These are phyloP conservation scores for Lentinula aciculospora DNA, from an alignment of 768 basidiomycete species.

Conservation along the genomic window DNA sequence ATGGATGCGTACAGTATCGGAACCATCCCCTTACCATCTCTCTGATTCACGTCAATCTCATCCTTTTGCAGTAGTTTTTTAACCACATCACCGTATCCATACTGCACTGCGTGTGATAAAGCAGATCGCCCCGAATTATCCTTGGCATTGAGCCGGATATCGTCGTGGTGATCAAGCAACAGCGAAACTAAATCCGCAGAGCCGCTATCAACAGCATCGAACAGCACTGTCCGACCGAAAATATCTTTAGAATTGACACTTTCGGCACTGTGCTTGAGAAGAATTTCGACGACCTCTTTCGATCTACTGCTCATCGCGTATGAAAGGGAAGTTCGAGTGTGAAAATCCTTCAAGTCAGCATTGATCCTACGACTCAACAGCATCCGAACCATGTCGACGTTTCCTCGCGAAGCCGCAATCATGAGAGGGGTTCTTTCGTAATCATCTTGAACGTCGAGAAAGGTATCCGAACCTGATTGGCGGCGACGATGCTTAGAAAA, in stretches of 20 bases:
- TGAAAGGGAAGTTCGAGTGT: neutral
- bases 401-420: neutral
- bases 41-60: neutral
- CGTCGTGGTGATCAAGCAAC: neutral
- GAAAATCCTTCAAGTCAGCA: neutral
- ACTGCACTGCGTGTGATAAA: neutral
- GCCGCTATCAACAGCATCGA: neutral
- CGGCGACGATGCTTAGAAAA: neutral
- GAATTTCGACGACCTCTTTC: neutral
- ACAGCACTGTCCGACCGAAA: neutral
- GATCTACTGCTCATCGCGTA: neutral
- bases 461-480: neutral
- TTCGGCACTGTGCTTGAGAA: neutral
- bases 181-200: neutral
- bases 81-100: neutral
- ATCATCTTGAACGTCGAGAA: neutral
- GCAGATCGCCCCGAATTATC: neutral
- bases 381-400: neutral
- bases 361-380: neutral
- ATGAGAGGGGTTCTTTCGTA: neutral
- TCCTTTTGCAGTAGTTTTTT: neutral
- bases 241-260: neutral
- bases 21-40: neutral
- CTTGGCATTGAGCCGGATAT: neutral
- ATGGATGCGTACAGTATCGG: neutral